Base-by-base conservation (phyloP, 73 alveolate genomes). In the Uronychia binucleata region DNA sequence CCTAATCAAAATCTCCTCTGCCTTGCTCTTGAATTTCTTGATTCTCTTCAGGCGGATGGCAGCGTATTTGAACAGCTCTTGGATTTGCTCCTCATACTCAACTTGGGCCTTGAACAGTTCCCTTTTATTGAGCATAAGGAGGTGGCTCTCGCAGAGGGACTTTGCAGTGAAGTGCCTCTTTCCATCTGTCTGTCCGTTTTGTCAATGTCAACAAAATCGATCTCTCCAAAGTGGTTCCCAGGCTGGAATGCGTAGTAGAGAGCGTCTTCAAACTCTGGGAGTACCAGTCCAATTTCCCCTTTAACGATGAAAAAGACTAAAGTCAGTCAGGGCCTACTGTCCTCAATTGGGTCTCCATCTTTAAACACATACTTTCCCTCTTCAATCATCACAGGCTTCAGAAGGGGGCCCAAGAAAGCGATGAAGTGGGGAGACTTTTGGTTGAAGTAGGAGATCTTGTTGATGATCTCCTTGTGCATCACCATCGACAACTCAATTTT, bases 221-320 rank as follows among this genome's bases (percentile, higher is more conserved):
- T 92, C 74, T 86, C 94, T n/a, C 98, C 98, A 79, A 92, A 94
- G 67, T 84, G 85, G 74, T 84, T 59, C n/a, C 97, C 98, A 27
- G 57, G 75, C 28, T 82, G 77, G 32, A 94, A 84, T 31, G 79
- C 34, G 19, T 81, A 1, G 80, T 86, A 93, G 28, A 80, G 86
- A n/a, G 84, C 82, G 59, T 85, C 86, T 33, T 80, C 83, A 35
- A 77, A 59, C 14, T 92, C 90, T 32, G 87, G 94, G 1, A 85
- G 88, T 0, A 89, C 97, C 5, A 89, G 57, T 0, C 91, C 95
- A 1, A 81, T 85, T 32, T 79, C 60, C 27, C 98, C 98, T 59
- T 83, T 80, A 14, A 84, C 79, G 0, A 92, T 46, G 79, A 94
- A 94, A 76, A 88, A 94, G 26, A 94, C 35, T 85, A 46, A 46